phyloP scores from a whole-genome alignment of 2,329 filamentous ascomycete species.

The Aspergillus tanneri region DNA sequence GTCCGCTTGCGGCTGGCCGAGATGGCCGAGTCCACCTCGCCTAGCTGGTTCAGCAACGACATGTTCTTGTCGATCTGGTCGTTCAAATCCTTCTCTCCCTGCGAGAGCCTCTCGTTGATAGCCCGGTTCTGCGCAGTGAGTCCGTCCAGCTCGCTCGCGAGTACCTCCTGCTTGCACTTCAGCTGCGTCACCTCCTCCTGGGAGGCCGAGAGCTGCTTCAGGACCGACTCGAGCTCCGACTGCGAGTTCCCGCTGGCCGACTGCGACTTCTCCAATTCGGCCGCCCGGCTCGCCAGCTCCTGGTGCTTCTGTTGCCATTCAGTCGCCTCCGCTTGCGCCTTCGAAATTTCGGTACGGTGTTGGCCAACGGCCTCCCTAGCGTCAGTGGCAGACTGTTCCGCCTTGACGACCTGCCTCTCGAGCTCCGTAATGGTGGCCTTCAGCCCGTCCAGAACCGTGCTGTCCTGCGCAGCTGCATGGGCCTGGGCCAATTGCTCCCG shows the following conservation, averaged over 20 bases:
- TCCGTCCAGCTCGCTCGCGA: constrained; percentile 35
- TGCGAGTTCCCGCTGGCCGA: constrained; percentile 73
- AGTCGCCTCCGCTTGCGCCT: constrained; percentile 43
- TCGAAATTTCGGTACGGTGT: constrained; percentile 49
- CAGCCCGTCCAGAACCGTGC: constrained; percentile 36
- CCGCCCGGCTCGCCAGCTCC: constrained; percentile 56
- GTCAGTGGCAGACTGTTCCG: constrained; percentile 44
- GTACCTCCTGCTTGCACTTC: constrained; percentile 31
- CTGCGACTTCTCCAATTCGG: constrained; percentile 80
- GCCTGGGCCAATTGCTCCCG: constrained; percentile 38
- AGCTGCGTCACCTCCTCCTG: constrained; percentile 35
- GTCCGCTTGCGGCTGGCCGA: constrained; percentile 37
- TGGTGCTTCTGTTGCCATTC: constrained; percentile 45
- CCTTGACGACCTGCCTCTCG: constrained; percentile 63
- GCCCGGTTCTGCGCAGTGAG: constrained; percentile 28
- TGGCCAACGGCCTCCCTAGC: constrained; percentile 45
- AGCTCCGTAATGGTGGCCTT: constrained; percentile 51
- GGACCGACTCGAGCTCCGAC: constrained; percentile 65
- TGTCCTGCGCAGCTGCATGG: constrained; percentile 38
- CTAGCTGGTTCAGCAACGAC: constrained; percentile 40
- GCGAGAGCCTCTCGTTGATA: constrained; percentile 34
- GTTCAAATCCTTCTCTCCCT: constrained; percentile 39
- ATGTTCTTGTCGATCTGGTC: constrained; percentile 45
- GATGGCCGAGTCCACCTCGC: constrained; percentile 39
- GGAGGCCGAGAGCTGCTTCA: constrained; percentile 49